phyloP scores from a whole-genome alignment of 108 stramenopile genomes.

The Discostella pseudostelligera region DNA sequence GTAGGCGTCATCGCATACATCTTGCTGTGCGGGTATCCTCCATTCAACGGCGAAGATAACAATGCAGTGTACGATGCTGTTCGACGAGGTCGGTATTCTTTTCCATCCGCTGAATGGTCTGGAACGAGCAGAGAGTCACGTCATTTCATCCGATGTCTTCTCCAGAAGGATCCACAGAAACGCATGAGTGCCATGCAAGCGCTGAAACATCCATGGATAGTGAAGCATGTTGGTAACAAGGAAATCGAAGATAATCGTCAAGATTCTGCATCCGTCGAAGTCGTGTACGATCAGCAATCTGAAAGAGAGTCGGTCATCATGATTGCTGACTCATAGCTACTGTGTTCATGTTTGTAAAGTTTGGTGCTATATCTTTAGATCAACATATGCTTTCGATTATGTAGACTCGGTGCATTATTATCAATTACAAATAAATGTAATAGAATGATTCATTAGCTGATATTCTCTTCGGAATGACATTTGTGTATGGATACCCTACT shows the following conservation, averaged over 20 bases:
- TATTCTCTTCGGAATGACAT: no score
- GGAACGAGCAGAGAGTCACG: conserved; percentile 44
- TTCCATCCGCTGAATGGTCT: conserved; percentile 51
- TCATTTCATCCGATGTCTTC: conserved; percentile 43
- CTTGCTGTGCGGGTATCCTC: conserved; percentile 73
- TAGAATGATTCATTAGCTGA: no score
- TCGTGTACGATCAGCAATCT: conserved; percentile 2
- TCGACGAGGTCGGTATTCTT: conserved; percentile 16
- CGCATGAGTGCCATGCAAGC: conserved; percentile 48
- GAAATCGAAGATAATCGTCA: neutral
- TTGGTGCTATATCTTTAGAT: no score
- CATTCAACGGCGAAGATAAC: conserved; percentile 50
- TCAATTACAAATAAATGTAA: no score
- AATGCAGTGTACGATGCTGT: conserved; percentile 25
- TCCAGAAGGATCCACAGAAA: conserved; percentile 42
- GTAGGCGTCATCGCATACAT: conserved; percentile 80
- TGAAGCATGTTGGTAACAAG: neutral
- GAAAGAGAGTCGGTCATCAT: conserved; percentile 4
- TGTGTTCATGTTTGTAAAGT: no score
- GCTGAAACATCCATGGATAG: conserved; percentile 48
- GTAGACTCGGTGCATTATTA: no score
- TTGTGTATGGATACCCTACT: no score
- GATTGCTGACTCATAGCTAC: no score
- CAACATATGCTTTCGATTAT: no score
- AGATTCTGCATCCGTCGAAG: conserved; percentile 11